These are phyloP conservation scores for Ocimum tenuiflorum DNA, from an alignment of 257 asterid species.

Conservation along the genomic window DNA sequence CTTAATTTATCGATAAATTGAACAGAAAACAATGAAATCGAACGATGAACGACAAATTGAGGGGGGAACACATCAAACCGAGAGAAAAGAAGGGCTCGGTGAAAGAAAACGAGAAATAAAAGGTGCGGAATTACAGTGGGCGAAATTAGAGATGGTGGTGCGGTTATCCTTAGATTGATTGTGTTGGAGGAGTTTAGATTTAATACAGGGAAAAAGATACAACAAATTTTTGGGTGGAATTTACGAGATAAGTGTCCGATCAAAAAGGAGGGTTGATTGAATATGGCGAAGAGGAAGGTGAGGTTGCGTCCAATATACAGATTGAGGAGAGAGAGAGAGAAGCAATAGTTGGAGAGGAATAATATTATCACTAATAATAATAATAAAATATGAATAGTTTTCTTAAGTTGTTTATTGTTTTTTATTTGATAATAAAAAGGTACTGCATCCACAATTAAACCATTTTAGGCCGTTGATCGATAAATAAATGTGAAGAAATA, in stretches of 20 bases:
- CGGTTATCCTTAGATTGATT: slow-evolving; percentile 6
- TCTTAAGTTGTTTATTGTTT: too few relatives aligned
- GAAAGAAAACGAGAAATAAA: not conserved
- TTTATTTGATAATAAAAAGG: too few relatives aligned
- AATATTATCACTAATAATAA: too few relatives aligned
- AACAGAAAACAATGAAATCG: not conserved
- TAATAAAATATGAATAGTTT: too few relatives aligned
- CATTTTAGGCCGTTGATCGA: too few relatives aligned
- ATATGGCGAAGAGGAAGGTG: not conserved
- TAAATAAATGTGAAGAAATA: not conserved
- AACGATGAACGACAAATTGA: not conserved
- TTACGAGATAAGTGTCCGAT: not conserved
- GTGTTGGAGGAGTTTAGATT: not conserved
- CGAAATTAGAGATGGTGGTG: slow-evolving; percentile 12
- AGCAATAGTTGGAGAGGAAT: not conserved
- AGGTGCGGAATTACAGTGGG: slow-evolving; percentile 9
- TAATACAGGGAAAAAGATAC: too few relatives aligned
- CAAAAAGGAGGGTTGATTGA: slow-evolving; percentile 5
- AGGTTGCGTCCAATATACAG: slow-evolving; percentile 7
- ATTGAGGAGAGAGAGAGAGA: not conserved
- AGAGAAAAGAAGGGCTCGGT: not conserved
- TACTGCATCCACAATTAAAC: too few relatives aligned
- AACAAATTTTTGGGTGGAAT: not conserved
- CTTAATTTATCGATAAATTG: not conserved
- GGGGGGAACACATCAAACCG: not conserved